Base-by-base conservation (phyloP, 1,284 basidiomycete genomes). In the Trichosporon coremiiforme region DNA sequence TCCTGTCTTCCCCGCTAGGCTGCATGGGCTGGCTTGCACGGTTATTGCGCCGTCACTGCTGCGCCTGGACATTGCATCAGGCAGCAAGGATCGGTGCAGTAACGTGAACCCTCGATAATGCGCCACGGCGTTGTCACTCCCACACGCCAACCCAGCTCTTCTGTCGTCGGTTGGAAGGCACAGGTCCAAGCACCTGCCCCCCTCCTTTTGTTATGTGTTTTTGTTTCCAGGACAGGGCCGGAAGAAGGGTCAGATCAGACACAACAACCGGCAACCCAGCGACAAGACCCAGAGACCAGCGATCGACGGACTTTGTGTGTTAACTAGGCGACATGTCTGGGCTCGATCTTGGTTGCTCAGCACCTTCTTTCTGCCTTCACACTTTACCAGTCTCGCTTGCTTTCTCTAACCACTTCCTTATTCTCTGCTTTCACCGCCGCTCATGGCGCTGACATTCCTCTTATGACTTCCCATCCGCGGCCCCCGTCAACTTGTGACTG, bases 391-490 rank as follows among this genome's bases (percentile, higher is more conserved):
- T 1, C 20, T 12, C n/a, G n/a, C n/a, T n/a, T n/a, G n/a, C 10
- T 31, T 50, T 4, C 55, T 17, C 55, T 57, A 25, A 15, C 22
- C 12, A 13, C 15, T 12, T 12, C 29, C 29, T n/a, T n/a, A n/a
- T 31, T 31, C 12, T 31, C 29, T 20, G 2, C 53, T 17, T 31
- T 31, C 29, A 4, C 55, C 57, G 17, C 31, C 31, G 29, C 31
- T 33, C 57, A 60, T 60, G 57, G 53, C 57, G 57, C 57, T 60
- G 57, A 60, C 57, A 35, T 33, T 33, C 15, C 31, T 60, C 57
- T 60, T n/a, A 60, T 60, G 57, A 60, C 57, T 31, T 3, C 29
- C 31, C 17, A 33, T 9, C 29, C 57, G 29, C 57, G 57, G 22
- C 31, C 57, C 17, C 57, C 57, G 5, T 2, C 31, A 15, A 31